phyloP scores from a whole-genome alignment of 805 yeast species.

The Saccharomycopsis selenospora region DNA sequence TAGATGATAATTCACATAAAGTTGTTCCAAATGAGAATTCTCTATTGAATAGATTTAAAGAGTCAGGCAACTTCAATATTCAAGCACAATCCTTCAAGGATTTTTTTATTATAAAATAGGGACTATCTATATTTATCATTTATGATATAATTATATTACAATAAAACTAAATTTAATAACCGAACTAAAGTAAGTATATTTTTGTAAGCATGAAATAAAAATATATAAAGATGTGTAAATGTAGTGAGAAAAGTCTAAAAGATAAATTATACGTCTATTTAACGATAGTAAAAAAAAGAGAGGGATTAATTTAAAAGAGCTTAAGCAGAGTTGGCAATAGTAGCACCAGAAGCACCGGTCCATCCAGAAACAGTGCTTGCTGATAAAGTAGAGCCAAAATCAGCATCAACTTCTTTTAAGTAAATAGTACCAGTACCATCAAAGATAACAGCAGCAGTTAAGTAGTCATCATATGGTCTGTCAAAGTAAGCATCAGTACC shows the following conservation, averaged over 20 bases:
- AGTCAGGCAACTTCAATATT: background rate
- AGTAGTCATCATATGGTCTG: constrained; percentile 71
- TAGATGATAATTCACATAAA: background rate
- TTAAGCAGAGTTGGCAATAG: constrained; percentile 25
- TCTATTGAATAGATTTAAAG: background rate
- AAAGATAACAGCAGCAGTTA: constrained; percentile 90
- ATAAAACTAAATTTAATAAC: too few relatives aligned
- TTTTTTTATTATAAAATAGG: too few relatives aligned
- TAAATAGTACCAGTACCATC: constrained; percentile 45
- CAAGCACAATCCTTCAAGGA: background rate
- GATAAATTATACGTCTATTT: too few relatives aligned
- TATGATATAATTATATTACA: too few relatives aligned
- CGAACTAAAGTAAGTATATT: too few relatives aligned
- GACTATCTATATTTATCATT: too few relatives aligned
- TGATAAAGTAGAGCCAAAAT: constrained; percentile 48
- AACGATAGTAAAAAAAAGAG: too few relatives aligned
- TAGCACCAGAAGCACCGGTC: constrained; percentile 47
- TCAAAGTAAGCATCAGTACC: constrained; percentile 80
- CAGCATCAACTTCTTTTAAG: constrained; percentile 54
- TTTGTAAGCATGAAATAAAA: too few relatives aligned
- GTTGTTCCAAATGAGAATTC: background rate
- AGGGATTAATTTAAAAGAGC: too few relatives aligned
- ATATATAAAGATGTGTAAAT: too few relatives aligned
- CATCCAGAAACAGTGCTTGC: constrained; percentile 52
- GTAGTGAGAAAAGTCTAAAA: too few relatives aligned